These are phyloP conservation scores for Saccharomycopsis schoenii DNA, from an alignment of 805 yeast species.

Conservation along the genomic window DNA sequence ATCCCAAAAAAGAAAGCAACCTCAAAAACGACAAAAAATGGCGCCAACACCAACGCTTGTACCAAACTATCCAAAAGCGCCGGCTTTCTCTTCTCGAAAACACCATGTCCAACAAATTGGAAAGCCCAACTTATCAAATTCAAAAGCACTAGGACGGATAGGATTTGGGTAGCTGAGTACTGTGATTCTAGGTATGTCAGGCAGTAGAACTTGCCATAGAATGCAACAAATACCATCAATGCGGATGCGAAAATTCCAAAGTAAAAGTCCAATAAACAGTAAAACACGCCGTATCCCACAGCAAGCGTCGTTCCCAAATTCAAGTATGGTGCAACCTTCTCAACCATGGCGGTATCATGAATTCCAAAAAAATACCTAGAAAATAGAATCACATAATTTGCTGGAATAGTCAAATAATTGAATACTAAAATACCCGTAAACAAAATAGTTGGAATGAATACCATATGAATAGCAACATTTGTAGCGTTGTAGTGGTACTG, in stretches of 20 bases:
- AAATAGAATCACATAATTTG: slow-evolving; percentile 6
- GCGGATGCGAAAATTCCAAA: slow-evolving; percentile 37
- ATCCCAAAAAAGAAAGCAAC: slow-evolving; percentile 59
- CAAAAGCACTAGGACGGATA: slow-evolving; percentile 26
- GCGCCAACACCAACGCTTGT: slow-evolving; percentile 86
- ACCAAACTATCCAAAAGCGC: slow-evolving; percentile 74
- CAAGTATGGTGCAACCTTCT: slow-evolving; percentile 18
- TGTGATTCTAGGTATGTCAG: slow-evolving; percentile 21
- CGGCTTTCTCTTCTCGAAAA: slow-evolving; percentile 74
- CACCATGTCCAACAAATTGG: slow-evolving; percentile 84
- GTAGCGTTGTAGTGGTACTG: slow-evolving; percentile 40
- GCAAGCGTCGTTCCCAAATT: slow-evolving; percentile 42
- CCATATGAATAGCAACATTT: slow-evolving; percentile 68
- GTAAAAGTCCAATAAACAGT: slow-evolving; percentile 47
- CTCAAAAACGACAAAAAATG: slow-evolving; percentile 80
- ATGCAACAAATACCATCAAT: slow-evolving; percentile 26
- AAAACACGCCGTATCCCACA: slow-evolving; percentile 45
- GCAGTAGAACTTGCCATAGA: slow-evolving; percentile 22
- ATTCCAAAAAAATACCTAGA: slow-evolving; percentile 18
- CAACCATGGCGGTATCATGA: slow-evolving; percentile 14
- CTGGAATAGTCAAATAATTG: slow-evolving; percentile 23
- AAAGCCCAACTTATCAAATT: slow-evolving; percentile 62
- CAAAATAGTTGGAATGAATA: slow-evolving; percentile 73
- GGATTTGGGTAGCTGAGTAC: slow-evolving; percentile 9
- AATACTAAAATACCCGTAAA: slow-evolving; percentile 39